phyloP scores from a whole-genome alignment of 805 yeast genomes.

The Jamesozyma hellenica region DNA sequence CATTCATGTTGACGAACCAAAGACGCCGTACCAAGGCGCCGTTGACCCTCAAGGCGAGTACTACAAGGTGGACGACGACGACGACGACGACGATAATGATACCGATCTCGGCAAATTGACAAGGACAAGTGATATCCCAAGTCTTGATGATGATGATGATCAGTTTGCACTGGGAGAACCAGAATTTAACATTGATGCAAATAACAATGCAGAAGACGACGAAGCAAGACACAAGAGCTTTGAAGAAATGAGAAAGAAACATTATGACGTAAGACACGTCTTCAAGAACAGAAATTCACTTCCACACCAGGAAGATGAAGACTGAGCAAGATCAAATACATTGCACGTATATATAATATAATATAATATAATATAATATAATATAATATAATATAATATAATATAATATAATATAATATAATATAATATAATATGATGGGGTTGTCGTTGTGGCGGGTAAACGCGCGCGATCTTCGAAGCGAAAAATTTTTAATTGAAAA shows the following conservation, averaged over 20 bases:
- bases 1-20: conserved; percentile 73
- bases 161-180: conserved; percentile 51
- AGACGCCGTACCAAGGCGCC: conserved; percentile 90
- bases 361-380: too few relatives aligned
- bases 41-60: conserved; percentile 74
- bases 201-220: conserved; percentile 23
- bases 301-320: conserved; percentile 19
- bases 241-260: conserved; percentile 70
- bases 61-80: conserved; percentile 61
- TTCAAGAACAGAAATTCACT: conserved; percentile 20
- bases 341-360: too few relatives aligned
- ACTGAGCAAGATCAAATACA: too few relatives aligned
- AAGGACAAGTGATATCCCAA: conserved; percentile 34
- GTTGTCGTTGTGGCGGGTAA: too few relatives aligned
- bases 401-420: too few relatives aligned
- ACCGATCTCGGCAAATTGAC: conserved; percentile 40
- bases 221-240: conserved; percentile 54
- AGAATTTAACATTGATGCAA: conserved; percentile 34
- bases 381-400: too few relatives aligned
- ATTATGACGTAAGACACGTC: conserved; percentile 52
- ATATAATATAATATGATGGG: too few relatives aligned
- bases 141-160: conserved; percentile 34
- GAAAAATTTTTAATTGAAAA: too few relatives aligned
- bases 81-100: conserved; percentile 26
- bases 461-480: too few relatives aligned